Conservation (phyloP, 164 flowering plant genomes). For the Vitis amurensis region DNA sequence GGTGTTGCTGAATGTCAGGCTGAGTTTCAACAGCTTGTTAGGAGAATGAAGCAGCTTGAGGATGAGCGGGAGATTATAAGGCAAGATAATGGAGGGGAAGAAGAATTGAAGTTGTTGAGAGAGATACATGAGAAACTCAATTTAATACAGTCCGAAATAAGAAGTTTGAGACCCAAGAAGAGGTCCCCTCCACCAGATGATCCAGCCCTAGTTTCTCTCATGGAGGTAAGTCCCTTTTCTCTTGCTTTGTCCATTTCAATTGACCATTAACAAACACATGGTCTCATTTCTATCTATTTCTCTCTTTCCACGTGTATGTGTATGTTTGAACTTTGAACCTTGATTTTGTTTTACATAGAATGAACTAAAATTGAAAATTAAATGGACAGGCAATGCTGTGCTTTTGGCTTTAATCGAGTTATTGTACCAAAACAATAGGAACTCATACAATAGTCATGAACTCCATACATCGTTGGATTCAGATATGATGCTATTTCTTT, state of each 20-base stretch:
- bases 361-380: neutral
- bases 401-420: constrained; percentile 52
- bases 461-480: neutral
- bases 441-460: neutral
- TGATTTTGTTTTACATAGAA: neutral
- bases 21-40: constrained; percentile 36
- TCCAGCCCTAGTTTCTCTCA: constrained; percentile 25
- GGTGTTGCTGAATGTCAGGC: constrained; percentile 20
- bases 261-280: neutral
- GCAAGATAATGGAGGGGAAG: constrained; percentile 38
- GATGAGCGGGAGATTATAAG: constrained; percentile 30
- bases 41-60: constrained; percentile 51
- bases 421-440: neutral
- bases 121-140: constrained; percentile 60
- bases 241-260: neutral
- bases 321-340: too few species aligned
- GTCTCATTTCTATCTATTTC: neutral
- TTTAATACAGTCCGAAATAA: constrained; percentile 49
- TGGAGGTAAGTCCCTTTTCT: constrained; percentile 48
- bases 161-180: constrained; percentile 26
- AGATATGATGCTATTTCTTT: neutral
- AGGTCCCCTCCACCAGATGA: constrained; percentile 34
- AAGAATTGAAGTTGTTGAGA: constrained; percentile 50
- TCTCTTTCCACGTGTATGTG: neutral
- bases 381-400: constrained; percentile 64